Conservation (phyloP, 345 rosid genomes). For the Turnera subulata region DNA sequence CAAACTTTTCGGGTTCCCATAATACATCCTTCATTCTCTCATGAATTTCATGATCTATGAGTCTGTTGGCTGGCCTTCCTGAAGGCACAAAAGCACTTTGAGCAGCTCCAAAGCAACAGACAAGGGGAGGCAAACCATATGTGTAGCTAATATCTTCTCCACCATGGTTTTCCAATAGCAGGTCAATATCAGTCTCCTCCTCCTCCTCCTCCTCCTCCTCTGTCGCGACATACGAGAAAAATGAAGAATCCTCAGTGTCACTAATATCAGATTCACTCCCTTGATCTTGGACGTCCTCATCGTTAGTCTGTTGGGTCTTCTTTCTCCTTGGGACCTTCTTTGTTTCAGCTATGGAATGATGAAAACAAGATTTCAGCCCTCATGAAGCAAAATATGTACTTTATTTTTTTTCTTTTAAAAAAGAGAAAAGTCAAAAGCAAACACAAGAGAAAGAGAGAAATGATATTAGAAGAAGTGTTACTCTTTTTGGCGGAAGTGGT, state of each 20-base stretch:
- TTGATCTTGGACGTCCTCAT: constrained; percentile 29
- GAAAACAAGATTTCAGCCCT: constrained; percentile 9
- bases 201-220: constrained; percentile 14
- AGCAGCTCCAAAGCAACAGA: constrained; percentile 93
- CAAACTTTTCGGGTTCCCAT: constrained; percentile 70
- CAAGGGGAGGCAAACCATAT: constrained; percentile 93
- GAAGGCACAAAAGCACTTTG: constrained; percentile 84
- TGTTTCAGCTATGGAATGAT: constrained; percentile 33
- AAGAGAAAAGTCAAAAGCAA: not conserved
- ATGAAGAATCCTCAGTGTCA: constrained; percentile 36
- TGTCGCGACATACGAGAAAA: constrained; percentile 22
- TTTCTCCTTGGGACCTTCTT: constrained; percentile 48
- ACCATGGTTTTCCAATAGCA: constrained; percentile 49
- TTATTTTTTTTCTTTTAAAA: too few relatives aligned
- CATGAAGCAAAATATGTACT: too few relatives aligned
- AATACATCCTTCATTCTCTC: constrained; percentile 59
- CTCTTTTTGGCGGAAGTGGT: constrained; percentile 40
- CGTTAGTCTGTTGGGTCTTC: constrained; percentile 35
- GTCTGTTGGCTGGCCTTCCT: constrained; percentile 82
- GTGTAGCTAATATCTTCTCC: constrained; percentile 67
- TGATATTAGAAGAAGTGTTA: constrained; percentile 30
- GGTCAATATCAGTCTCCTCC: constrained; percentile 52
- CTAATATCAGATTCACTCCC: constrained; percentile 44
- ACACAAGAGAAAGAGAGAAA: too few relatives aligned
- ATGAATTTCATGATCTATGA: constrained; percentile 61